Evolutionary conservation across 305 asterid genomes (phyloP), one percentile per base, ranked within the genome.

Genomic region (Euphrasia arctica): DNA sequence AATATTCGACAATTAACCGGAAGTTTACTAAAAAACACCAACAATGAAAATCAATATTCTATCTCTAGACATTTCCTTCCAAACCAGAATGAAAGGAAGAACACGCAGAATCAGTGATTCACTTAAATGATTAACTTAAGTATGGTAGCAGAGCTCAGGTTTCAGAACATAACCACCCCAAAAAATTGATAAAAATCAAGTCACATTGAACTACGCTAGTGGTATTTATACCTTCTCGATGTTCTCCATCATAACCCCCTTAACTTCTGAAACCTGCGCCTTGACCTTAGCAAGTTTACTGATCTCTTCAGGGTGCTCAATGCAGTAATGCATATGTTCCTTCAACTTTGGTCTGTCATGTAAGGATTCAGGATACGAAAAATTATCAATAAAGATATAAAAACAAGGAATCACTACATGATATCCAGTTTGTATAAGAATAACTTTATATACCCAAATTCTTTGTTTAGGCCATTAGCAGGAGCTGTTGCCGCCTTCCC

Each of bases 191-290:
- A 5, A 51, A 0, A 34, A 36, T n/a, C 14, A 51, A 52, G 22
- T 31, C 50, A 58, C 22, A 45, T 11, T 28, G 14, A 71, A 6
- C 42, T 36, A 36, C 42, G 9, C 43, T 39, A 7, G 10, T 39
- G 43, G 11, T 7, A 1, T 39, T 39, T 39, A 4, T 14, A 88
- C 96, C 96, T 88, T 88, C 79, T 88, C 96, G 64, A 88, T 85
- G 58, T 88, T 88, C 61, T 88, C 96, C 93, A 87, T 87, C 95
- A 87, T 83, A 56, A 87, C 95, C 72, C 95, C 95, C 75, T 87
- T 87, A 56, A 87, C 95, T 80, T 87, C 95, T 25, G 92, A 81
- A 75, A 87, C 95, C 83, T 85, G 95, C 51, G 92, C 95, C 77
- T 85, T 77, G 72, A 87, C 95, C 68, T 87, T 85, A 9, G 88